These are phyloP conservation scores for Xanthoparmelia taractica DNA, from an alignment of 495 filamentous ascomycete genomes.

Conservation along the genomic window DNA sequence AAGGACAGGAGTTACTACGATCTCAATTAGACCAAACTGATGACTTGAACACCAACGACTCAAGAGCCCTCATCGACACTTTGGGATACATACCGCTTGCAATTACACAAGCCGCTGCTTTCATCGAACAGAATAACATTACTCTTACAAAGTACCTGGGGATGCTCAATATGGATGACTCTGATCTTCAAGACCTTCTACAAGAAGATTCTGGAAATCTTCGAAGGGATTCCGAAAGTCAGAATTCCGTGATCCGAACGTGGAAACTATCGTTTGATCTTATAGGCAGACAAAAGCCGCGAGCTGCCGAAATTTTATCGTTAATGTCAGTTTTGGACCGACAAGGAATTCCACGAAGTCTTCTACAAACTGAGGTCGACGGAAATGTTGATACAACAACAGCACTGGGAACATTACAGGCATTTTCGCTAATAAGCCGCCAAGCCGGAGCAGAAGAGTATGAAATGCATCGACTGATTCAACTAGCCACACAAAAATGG, in stretches of 20 bases:
- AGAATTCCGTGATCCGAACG: slow-evolving; percentile 32
- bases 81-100: slow-evolving; percentile 30
- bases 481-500: slow-evolving; percentile 24
- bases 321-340: slow-evolving; percentile 39
- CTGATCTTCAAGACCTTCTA: slow-evolving; percentile 22
- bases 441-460: slow-evolving; percentile 12
- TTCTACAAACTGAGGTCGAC: slow-evolving; percentile 19
- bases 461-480: slow-evolving; percentile 25
- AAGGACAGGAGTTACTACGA: slow-evolving; percentile 6
- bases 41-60: background rate
- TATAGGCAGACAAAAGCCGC: slow-evolving; percentile 29
- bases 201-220: slow-evolving; percentile 22
- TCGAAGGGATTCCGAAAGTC: slow-evolving; percentile 29
- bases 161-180: slow-evolving; percentile 25
- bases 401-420: slow-evolving; percentile 18
- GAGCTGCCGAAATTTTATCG: slow-evolving; percentile 33
- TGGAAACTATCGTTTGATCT: slow-evolving; percentile 38
- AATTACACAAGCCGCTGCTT: slow-evolving; percentile 32
- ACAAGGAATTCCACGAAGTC: slow-evolving; percentile 31
- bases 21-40: background rate
- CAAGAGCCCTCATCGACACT: slow-evolving; percentile 16
- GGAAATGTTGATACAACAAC: slow-evolving; percentile 21
- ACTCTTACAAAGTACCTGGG: slow-evolving; percentile 30
- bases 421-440: slow-evolving; percentile 22
- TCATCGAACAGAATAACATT: slow-evolving; percentile 30